Evolutionary conservation across 208 protist genomes (phyloP).

Genomic region (Leishmania mexicana): DNA sequence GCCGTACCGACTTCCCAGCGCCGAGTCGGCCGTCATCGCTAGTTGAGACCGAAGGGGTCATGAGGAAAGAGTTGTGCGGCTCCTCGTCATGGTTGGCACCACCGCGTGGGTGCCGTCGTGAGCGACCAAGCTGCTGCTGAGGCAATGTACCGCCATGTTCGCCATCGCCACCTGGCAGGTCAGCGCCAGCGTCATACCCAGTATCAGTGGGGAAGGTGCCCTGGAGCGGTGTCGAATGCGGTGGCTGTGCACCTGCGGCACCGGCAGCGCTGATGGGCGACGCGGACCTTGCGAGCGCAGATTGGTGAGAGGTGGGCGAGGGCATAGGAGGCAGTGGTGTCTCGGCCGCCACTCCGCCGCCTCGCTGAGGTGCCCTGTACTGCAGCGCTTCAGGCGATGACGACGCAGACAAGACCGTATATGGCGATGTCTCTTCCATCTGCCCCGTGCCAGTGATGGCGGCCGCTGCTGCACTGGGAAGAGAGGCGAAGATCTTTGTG

Average conservation of each 20-base stretch:
- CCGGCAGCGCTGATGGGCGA: not conserved
- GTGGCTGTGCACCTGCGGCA: not conserved
- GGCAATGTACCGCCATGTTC: not conserved
- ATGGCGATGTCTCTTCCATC: conserved; percentile 7
- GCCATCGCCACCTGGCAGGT: not conserved
- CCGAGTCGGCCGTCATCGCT: conserved; percentile 1
- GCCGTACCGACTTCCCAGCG: not conserved
- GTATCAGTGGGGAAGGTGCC: not conserved
- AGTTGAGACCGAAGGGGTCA: conserved; percentile 8
- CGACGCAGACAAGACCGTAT: conserved; percentile 7
- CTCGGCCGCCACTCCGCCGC: not conserved
- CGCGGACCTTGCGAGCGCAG: not conserved
- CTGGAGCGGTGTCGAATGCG: not conserved
- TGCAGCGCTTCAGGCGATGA: conserved; percentile 5
- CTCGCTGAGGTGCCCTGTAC: not conserved
- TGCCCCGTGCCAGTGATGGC: not conserved
- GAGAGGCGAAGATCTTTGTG: not conserved
- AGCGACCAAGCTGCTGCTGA: not conserved
- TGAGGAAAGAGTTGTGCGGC: conserved; percentile 12
- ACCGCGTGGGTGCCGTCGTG: not conserved
- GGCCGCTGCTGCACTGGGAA: not conserved
- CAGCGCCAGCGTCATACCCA: not conserved
- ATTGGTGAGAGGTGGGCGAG: not conserved
- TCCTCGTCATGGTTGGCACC: not conserved
- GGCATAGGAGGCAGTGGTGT: not conserved